Base-by-base conservation (phyloP, 2,329 filamentous ascomycete genomes). In the Myriosclerotinia duriaeana region DNA sequence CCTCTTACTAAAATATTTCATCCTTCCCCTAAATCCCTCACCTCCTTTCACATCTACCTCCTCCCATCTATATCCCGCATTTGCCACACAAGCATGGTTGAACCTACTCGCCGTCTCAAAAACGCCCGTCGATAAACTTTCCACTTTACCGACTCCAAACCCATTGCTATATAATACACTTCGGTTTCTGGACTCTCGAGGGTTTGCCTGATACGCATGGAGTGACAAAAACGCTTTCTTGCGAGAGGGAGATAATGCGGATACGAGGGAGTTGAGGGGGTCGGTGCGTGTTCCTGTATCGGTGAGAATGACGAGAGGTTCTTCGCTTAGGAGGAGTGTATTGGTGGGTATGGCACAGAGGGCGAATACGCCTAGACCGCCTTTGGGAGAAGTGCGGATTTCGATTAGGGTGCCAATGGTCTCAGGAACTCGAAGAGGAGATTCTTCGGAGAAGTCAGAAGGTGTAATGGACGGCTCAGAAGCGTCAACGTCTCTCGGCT, bases 141-240 rank as follows among this genome's bases (percentile, higher is more conserved):
- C 44, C 1, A 59, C 34, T 15, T 69, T 71, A 11, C 65, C 53
- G 12, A 73, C 69, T 7, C 60, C 66, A 56, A 69, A 74, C 2
- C 69, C 71, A 67, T 75, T 74, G 34, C 64, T 69, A 52, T 72
- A 70, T 17, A 75, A 36, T 50, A 74, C 72, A 15, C 66, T 70
- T 15, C 69, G 53, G 44, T 68, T 67, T 7, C 54, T 42, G 0
- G 68, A 70, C 44, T 72, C 71, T 9, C 59, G 58, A 20, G 67
- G 59, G 17, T 68, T 65, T 40, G 66, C 52, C 11, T 53, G 67
- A 56, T 68, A 70, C 53, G 36, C 42, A 56, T 69, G 60, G 5
- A 72, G 68, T 5, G 68, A 70, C 30, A 67, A 59, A 59, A 70
- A 72, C 0, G 65, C 52, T 15, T 64, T 22, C 53, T 64, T 65